phyloP scores from a whole-genome alignment of 192 early-diverging fungal species.

The Umbelopsis vinacea region DNA sequence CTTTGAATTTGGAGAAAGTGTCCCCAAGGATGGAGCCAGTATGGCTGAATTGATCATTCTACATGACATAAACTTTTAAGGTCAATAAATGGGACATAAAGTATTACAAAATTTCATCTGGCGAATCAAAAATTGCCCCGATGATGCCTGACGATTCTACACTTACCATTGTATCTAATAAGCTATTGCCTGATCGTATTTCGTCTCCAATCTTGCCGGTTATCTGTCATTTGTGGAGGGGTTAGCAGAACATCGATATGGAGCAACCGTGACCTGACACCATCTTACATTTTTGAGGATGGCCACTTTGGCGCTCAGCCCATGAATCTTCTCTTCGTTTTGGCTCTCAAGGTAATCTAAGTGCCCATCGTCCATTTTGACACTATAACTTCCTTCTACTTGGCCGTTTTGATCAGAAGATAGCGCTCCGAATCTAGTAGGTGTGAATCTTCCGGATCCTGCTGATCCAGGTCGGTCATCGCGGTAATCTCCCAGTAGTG shows the following conservation, averaged over 20 bases:
- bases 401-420: neutral
- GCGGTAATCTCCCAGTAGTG: conserved; percentile 35
- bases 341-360: conserved; percentile 43
- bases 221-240: conserved; percentile 24
- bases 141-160: neutral
- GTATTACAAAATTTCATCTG: neutral
- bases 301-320: conserved; percentile 42
- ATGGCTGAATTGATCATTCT: conserved; percentile 48
- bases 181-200: conserved; percentile 39
- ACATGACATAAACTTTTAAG: conserved; percentile 7
- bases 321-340: conserved; percentile 39
- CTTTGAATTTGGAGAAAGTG: conserved; percentile 43
- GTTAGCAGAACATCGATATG: too few species aligned
- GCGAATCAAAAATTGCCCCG: neutral
- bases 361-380: conserved; percentile 42
- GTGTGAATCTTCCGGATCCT: conserved; percentile 18
- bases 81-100: conserved; percentile 18
- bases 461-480: conserved; percentile 29
- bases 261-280: neutral
- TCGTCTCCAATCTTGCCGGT: conserved; percentile 46
- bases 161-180: conserved; percentile 44
- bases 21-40: conserved; percentile 36
- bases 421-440: neutral
- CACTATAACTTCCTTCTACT: conserved; percentile 17
- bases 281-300: conserved; percentile 40